A percentile compares a stretch with the other conserved stretches of the same genome.
Evolutionary conservation across 2,329 filamentous ascomycete species (phyloP).

Genomic region (Cordyceps pruinosa): DNA sequence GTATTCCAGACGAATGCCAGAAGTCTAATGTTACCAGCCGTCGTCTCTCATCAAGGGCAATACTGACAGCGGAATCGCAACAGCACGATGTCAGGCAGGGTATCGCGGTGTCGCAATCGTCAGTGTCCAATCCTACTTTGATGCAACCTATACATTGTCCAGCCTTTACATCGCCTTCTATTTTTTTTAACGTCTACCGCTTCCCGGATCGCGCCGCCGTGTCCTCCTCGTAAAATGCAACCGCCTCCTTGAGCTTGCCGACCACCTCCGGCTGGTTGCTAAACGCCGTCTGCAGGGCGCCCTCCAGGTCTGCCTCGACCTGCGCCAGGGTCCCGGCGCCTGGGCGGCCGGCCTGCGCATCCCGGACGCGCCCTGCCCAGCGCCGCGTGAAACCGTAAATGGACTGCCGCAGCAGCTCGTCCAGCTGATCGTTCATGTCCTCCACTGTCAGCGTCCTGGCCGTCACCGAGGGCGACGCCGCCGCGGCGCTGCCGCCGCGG

Average conservation of each 20-base stretch:
- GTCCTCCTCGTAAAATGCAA: constrained; percentile 48
- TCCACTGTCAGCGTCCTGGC: constrained; percentile 39
- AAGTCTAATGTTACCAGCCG: no score
- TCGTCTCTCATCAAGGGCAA: no score
- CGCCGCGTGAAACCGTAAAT: constrained; percentile 58
- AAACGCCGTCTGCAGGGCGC: constrained; percentile 50
- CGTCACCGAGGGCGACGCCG: constrained; percentile 24
- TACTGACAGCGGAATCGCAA: no score
- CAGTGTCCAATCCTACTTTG: no score
- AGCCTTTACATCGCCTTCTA: no score
- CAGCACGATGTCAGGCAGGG: no score
- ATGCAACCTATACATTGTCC: background rate
- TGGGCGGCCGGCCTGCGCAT: constrained; percentile 40
- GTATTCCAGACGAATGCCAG: no score
- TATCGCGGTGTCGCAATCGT: no score
- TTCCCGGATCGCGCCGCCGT: constrained; percentile 27
- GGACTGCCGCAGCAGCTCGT: constrained; percentile 54
- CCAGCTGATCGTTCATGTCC: constrained; percentile 58
- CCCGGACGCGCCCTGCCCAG: constrained; percentile 47
- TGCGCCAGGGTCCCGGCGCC: constrained; percentile 45
- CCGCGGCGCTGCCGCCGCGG: constrained; percentile 18
- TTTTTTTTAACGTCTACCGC: background rate
- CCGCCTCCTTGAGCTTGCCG: constrained; percentile 53
- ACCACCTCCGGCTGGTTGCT: constrained; percentile 53
- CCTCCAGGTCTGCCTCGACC: constrained; percentile 50